Evolutionary conservation across 805 yeast genomes (phyloP).

Genomic region (Nakazawaea wyomingensis): DNA sequence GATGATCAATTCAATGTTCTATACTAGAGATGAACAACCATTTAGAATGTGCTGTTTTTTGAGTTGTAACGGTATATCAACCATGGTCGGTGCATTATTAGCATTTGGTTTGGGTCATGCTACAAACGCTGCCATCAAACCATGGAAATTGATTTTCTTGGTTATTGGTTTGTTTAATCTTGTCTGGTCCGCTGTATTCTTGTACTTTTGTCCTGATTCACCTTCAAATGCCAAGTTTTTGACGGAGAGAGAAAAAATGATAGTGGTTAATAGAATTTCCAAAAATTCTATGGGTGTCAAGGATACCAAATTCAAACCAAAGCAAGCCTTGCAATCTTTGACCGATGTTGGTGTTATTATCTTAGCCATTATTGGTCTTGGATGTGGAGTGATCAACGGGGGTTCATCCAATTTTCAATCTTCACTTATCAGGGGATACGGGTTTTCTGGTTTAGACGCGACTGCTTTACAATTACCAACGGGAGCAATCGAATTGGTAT

Average conservation of each 20-base stretch:
- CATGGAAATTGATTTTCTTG: slow-evolving; percentile 61
- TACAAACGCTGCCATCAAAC: slow-evolving; percentile 20
- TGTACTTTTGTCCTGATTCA: slow-evolving; percentile 45
- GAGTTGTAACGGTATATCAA: slow-evolving; percentile 23
- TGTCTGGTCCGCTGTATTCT: slow-evolving; percentile 40
- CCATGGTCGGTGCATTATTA: slow-evolving; percentile 24
- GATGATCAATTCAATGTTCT: slow-evolving; percentile 29
- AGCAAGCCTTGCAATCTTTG: slow-evolving; percentile 21
- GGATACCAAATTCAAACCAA: slow-evolving; percentile 20
- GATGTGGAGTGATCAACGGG: slow-evolving; percentile 25
- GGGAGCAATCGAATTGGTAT: slow-evolving; percentile 27
- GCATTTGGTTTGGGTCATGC: slow-evolving; percentile 30
- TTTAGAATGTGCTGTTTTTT: slow-evolving; percentile 22
- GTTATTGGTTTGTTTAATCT: slow-evolving; percentile 52
- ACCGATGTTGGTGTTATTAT: slow-evolving; percentile 21
- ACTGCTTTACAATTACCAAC: slow-evolving; percentile 46
- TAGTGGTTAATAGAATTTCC: slow-evolving; percentile 42
- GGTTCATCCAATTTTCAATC: slow-evolving; percentile 16
- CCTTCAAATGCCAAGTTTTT: slow-evolving; percentile 34
- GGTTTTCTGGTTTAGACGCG: slow-evolving; percentile 30
- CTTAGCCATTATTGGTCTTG: slow-evolving; percentile 21
- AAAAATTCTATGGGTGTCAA: slow-evolving; percentile 24
- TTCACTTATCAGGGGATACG: slow-evolving; percentile 13
- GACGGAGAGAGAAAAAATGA: slow-evolving; percentile 34
- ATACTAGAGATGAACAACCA: slow-evolving; percentile 30